Conservation (phyloP, 2,329 filamentous ascomycete species). For the Xylaria sp. region DNA sequence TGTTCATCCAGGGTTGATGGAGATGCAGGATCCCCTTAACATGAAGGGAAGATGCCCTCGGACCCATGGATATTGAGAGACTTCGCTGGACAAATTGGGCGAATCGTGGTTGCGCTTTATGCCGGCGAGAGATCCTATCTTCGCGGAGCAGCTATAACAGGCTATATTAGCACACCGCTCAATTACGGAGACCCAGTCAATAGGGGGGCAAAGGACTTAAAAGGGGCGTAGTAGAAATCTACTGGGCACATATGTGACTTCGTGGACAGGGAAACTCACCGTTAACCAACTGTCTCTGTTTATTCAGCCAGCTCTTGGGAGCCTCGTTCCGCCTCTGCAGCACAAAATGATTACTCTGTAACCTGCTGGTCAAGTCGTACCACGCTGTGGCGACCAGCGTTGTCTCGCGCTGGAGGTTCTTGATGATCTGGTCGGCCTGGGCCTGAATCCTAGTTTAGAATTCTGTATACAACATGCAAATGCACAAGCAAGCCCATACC, state of each 20-base stretch:
- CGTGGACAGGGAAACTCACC: conserved; percentile 34
- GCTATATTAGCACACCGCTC: conserved; percentile 15
- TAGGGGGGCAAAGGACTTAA: background rate
- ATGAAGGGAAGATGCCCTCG: background rate
- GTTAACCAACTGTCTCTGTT: conserved; percentile 69
- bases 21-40: background rate
- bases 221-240: background rate
- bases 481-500: background rate
- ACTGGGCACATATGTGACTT: background rate
- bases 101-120: background rate
- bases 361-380: conserved; percentile 72
- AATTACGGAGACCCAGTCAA: background rate
- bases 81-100: background rate
- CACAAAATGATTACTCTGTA: conserved; percentile 79
- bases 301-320: conserved; percentile 78
- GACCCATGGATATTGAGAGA: background rate
- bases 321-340: conserved; percentile 68
- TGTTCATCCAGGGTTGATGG: background rate
- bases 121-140: conserved; percentile 29
- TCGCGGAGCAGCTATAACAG: conserved; percentile 29
- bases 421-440: conserved; percentile 51
- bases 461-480: background rate
- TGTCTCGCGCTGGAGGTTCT: conserved; percentile 72
- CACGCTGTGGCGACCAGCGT: conserved; percentile 75
- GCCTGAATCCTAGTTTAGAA: conserved; percentile 34